These are phyloP conservation scores for Earliella scabrosa DNA, from an alignment of 1,284 basidiomycete species.

Conservation along the genomic window DNA sequence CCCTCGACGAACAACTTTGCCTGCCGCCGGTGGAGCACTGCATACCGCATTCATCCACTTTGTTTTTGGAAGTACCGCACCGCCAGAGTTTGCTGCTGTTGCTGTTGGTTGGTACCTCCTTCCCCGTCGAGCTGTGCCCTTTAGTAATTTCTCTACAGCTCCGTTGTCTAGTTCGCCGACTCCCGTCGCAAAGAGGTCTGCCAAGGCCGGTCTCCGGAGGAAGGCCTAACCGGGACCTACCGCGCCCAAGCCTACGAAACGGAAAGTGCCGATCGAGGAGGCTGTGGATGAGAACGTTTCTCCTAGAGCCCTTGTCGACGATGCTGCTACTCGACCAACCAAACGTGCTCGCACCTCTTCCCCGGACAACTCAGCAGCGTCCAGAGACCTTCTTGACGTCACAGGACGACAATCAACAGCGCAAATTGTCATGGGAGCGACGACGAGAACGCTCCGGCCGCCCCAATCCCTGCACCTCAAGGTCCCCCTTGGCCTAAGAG, in stretches of 20 bases:
- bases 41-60: constrained; percentile 52
- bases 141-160: constrained; percentile 1
- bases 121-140: no score
- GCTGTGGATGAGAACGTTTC: constrained; percentile 6
- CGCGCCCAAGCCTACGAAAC: constrained; percentile 6
- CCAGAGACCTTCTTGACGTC: background rate
- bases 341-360: constrained; percentile 19
- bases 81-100: constrained; percentile 21
- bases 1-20: constrained; percentile 47
- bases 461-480: background rate
- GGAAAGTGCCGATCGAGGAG: constrained; percentile 5
- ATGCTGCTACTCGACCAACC: constrained; percentile 1
- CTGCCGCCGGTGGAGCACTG: constrained; percentile 38
- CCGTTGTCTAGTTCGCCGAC: constrained; percentile 24
- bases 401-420: no score
- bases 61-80: constrained; percentile 42
- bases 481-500: background rate
- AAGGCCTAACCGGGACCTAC: constrained; percentile 1
- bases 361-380: background rate
- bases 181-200: constrained; percentile 19
- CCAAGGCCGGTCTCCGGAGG: constrained; percentile 29
- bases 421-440: background rate
- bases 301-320: background rate
- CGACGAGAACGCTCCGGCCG: background rate
- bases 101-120: constrained; percentile 17